Evolutionary conservation across 768 basidiomycete genomes (phyloP).

Genomic region (Rhodotorula taiwanensis): DNA sequence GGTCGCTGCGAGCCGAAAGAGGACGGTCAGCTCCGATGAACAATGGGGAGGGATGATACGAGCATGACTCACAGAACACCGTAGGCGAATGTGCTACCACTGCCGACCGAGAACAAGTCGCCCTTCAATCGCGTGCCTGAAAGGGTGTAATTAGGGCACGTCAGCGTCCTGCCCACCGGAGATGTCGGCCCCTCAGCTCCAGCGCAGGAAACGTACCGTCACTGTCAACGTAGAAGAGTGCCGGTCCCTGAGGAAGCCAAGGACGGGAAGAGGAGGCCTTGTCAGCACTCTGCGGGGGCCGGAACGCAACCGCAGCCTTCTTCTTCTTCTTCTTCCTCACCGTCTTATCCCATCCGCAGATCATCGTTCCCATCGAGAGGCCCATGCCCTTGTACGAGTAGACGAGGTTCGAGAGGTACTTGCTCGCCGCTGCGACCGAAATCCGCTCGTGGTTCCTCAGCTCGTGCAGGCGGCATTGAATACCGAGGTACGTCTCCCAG

Average conservation of each 20-base stretch:
- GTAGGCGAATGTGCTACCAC: slow-evolving; percentile 97
- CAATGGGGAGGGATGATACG: too few relatives aligned
- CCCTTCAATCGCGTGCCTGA: slow-evolving; percentile 78
- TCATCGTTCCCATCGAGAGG: slow-evolving; percentile 99
- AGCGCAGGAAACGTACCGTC: slow-evolving; percentile 51
- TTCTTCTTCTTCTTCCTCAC: too few relatives aligned
- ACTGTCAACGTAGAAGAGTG: slow-evolving; percentile 89
- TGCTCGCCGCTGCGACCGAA: slow-evolving; percentile 97
- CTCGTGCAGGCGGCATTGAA: slow-evolving; percentile 94
- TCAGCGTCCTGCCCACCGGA: background rate
- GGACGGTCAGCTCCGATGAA: too few relatives aligned
- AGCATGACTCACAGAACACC: slow-evolving; percentile 50
- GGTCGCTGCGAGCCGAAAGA: slow-evolving; percentile 61
- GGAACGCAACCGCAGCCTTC: slow-evolving; percentile 58
- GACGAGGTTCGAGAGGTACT: slow-evolving; percentile 92
- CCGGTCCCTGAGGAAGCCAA: slow-evolving; percentile 1
- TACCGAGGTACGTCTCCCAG: slow-evolving; percentile 99
- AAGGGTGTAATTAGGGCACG: too few relatives aligned
- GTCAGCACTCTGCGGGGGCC: background rate
- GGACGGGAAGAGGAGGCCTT: background rate
- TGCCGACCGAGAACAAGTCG: slow-evolving; percentile 96
- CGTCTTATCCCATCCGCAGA: slow-evolving; percentile 99
- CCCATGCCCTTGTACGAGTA: slow-evolving; percentile 99
- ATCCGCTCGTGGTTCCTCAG: slow-evolving; percentile 91
- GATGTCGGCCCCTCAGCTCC: background rate